A percentile compares a stretch with the other conserved stretches of the same genome.
phyloP scores from a whole-genome alignment of 257 asterid species.

The Coffea eugenioides region DNA sequence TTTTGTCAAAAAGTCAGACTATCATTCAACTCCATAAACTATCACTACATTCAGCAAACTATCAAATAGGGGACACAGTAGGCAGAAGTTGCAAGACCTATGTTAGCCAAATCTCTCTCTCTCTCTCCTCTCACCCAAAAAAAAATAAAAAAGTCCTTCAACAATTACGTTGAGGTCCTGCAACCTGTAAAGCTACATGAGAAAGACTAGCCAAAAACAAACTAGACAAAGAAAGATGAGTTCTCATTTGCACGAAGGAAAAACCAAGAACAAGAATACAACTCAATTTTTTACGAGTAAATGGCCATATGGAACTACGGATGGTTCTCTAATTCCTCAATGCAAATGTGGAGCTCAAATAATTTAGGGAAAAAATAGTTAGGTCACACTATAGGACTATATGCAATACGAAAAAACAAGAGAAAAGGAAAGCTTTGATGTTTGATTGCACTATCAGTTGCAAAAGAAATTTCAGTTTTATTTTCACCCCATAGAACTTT shows the following conservation, averaged over 20 bases:
- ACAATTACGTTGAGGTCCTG: not conserved
- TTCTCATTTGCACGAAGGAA: not conserved
- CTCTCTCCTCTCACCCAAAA: no score
- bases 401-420: not conserved
- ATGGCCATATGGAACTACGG: not conserved
- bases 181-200: not conserved
- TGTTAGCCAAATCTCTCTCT: not conserved
- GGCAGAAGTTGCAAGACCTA: not conserved
- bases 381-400: not conserved
- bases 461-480: not conserved
- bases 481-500: not conserved
- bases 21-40: not conserved
- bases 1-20: not conserved
- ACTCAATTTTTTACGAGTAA: not conserved
- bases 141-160: no score
- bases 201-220: not conserved
- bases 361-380: not conserved
- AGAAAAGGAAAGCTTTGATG: not conserved
- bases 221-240: not conserved
- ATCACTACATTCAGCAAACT: not conserved
- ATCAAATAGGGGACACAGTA: not conserved
- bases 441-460: not conserved
- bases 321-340: not conserved
- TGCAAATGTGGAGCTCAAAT: not conserved
- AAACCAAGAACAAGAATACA: not conserved